phyloP scores from a whole-genome alignment of 495 filamentous ascomycete species.

The Talaromyces adpressus region DNA sequence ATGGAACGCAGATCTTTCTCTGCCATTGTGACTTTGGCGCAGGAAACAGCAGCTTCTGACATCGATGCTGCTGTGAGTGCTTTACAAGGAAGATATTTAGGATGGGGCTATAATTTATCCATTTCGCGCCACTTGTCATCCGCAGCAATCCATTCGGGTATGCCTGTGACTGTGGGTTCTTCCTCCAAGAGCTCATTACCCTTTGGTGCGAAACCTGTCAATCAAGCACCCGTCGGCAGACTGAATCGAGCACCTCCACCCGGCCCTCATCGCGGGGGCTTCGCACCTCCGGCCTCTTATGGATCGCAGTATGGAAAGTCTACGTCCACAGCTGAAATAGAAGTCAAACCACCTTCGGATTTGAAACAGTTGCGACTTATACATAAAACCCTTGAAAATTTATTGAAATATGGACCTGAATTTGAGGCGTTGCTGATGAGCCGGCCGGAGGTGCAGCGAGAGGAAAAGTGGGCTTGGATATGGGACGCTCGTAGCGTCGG shows the following conservation, averaged over 20 bases:
- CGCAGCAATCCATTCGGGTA: conserved; percentile 54
- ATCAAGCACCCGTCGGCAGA: conserved; percentile 29
- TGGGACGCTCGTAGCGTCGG: conserved; percentile 79
- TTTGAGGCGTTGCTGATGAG: conserved; percentile 94
- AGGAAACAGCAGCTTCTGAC: conserved; percentile 76
- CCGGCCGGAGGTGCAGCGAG: conserved; percentile 65
- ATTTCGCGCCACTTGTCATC: conserved; percentile 82
- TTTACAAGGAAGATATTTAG: conserved; percentile 81
- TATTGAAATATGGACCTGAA: conserved; percentile 74
- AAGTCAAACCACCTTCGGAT: conserved; percentile 68
- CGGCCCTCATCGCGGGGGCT: conserved; percentile 59
- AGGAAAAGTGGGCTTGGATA: conserved; percentile 90
- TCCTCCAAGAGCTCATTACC: conserved; percentile 55
- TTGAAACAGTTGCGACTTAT: conserved; percentile 76
- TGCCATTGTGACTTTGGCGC: conserved; percentile 78
- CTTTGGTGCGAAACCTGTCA: conserved; percentile 77
- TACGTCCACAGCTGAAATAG: conserved; percentile 54
- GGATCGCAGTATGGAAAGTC: conserved; percentile 31
- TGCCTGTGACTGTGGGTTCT: conserved; percentile 42
- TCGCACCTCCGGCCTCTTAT: conserved; percentile 76
- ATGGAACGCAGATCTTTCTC: conserved; percentile 70
- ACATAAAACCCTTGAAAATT: conserved; percentile 75
- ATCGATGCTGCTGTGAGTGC: conserved; percentile 74
- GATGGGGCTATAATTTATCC: conserved; percentile 76
- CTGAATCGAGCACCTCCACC: conserved; percentile 52